phyloP scores from a whole-genome alignment of 2,329 filamentous ascomycete species.

The Aurifilum marmelostoma region DNA sequence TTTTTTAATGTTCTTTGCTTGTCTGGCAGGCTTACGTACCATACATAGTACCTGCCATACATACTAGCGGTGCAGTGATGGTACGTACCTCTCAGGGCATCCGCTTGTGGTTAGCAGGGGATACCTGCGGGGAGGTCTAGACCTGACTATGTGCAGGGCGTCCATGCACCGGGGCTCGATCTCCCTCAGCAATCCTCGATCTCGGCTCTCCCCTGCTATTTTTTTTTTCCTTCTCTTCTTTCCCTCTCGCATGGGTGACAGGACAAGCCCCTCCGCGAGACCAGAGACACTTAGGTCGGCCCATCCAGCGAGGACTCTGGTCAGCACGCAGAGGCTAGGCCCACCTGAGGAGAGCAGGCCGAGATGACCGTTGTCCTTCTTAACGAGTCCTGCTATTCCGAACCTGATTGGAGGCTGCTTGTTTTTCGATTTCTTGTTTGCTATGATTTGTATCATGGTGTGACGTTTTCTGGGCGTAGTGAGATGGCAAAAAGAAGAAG shows the following conservation, averaged over 20 bases:
- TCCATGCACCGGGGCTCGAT: conserved; percentile 8
- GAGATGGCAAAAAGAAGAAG: too few species aligned
- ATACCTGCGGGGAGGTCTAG: conserved; percentile 18
- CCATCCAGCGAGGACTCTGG: neutral
- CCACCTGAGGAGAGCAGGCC: neutral
- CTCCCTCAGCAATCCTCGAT: conserved; percentile 25
- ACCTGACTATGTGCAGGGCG: neutral
- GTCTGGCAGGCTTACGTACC: neutral
- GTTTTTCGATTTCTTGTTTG: too few species aligned
- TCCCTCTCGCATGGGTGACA: neutral
- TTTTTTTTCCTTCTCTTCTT: neutral
- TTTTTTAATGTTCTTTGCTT: neutral
- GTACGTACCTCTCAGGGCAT: neutral
- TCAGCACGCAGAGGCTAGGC: neutral
- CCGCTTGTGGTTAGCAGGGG: neutral
- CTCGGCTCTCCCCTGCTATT: conserved; percentile 2
- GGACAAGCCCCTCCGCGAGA: too few species aligned
- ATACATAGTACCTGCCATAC: neutral
- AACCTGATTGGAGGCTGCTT: neutral
- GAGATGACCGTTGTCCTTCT: neutral
- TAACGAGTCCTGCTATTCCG: too few species aligned
- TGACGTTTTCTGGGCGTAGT: too few species aligned
- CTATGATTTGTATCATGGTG: too few species aligned
- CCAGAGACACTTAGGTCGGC: neutral
- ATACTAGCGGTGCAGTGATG: neutral